A percentile compares a stretch with the other conserved stretches of the same genome.
These are phyloP conservation scores for Hypomontagnella submonticulosa DNA, from an alignment of 495 filamentous ascomycete species.

Conservation along the genomic window DNA sequence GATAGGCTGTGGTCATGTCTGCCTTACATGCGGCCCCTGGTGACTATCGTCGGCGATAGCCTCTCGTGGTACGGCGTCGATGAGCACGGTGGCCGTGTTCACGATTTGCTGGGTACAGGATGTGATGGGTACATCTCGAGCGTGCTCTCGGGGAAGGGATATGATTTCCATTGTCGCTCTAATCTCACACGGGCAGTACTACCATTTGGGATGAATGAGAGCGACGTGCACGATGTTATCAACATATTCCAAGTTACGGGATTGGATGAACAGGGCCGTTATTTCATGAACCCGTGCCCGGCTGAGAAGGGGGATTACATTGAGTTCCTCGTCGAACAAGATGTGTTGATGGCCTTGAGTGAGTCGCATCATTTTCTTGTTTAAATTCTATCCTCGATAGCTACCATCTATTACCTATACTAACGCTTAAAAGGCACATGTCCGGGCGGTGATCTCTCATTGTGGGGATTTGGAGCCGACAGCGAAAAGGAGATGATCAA, in stretches of 20 bases:
- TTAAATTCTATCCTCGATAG: constrained; percentile 47
- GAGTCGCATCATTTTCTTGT: constrained; percentile 2
- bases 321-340: constrained; percentile 81
- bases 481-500: constrained; percentile 73
- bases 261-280: constrained; percentile 74
- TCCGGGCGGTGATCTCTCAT: constrained; percentile 73
- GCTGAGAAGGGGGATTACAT: constrained; percentile 73
- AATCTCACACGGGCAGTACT: constrained; percentile 79
- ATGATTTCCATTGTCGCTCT: constrained; percentile 84
- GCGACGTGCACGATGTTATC: constrained; percentile 82
- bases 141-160: constrained; percentile 64
- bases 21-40: constrained; percentile 78
- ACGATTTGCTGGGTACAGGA: constrained; percentile 80
- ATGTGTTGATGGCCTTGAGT: constrained; percentile 78
- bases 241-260: constrained; percentile 87
- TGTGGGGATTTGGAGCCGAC: constrained; percentile 79
- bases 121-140: constrained; percentile 81
- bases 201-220: constrained; percentile 73
- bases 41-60: constrained; percentile 76
- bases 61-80: constrained; percentile 66
- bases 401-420: constrained; percentile 33
- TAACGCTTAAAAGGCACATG: constrained; percentile 52
- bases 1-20: constrained; percentile 82
- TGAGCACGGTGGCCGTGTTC: constrained; percentile 67
- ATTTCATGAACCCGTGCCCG: constrained; percentile 80